Evolutionary conservation across 1,284 basidiomycete species (phyloP).

Genomic region (Naganishia sp.): DNA sequence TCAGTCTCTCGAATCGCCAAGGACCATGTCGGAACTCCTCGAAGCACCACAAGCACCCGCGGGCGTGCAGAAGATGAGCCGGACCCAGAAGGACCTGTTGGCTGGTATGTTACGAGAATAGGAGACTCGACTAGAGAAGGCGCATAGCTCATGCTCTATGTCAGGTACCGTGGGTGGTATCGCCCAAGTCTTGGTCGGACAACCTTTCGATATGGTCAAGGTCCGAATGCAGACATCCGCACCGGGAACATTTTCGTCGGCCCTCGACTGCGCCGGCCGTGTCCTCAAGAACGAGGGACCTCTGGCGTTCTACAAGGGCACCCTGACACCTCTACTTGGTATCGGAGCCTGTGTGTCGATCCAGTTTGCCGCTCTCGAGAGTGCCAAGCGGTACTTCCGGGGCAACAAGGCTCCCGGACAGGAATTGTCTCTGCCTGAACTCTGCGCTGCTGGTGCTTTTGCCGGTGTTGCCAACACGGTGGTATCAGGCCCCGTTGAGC

Average conservation of each 20-base stretch:
- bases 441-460: constrained; percentile 29
- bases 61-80: constrained; percentile 43
- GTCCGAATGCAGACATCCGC: constrained; percentile 92
- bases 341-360: constrained; percentile 90
- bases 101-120: constrained; percentile 63
- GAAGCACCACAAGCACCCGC: constrained; percentile 30
- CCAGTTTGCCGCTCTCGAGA: constrained; percentile 91
- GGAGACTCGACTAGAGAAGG: no score
- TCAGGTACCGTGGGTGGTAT: constrained; percentile 30
- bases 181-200: constrained; percentile 28
- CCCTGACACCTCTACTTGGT: constrained; percentile 85
- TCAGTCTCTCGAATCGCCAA: not conserved
- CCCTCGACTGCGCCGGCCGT: constrained; percentile 82
- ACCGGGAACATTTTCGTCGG: constrained; percentile 81
- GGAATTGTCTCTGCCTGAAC: constrained; percentile 42
- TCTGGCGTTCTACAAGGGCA: constrained; percentile 97
- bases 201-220: constrained; percentile 58
- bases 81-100: constrained; percentile 70
- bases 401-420: constrained; percentile 36
- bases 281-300: constrained; percentile 90
- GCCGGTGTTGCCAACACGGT: constrained; percentile 78
- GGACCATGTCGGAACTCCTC: constrained; percentile 47
- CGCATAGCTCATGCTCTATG: not conserved
- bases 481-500: constrained; percentile 93
- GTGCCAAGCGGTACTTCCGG: constrained; percentile 77